Evolutionary conservation across 2,329 filamentous ascomycete species (phyloP).

Genomic region (Paramyrothecium sp.): DNA sequence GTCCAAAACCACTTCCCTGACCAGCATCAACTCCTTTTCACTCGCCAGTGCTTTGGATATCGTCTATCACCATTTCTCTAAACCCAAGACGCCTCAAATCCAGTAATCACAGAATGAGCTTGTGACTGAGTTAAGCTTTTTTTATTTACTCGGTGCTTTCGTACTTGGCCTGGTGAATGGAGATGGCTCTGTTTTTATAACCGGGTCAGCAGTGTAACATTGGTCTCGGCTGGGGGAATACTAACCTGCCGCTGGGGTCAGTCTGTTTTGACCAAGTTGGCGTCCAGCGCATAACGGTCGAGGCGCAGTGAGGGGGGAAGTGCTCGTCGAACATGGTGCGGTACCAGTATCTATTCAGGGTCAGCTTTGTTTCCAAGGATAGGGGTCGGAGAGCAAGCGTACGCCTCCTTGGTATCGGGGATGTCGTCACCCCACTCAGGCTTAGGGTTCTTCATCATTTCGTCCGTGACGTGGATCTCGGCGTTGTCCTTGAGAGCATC

Average conservation of each 20-base stretch:
- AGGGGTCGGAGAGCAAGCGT: conserved; percentile 29
- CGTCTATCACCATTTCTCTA: background rate
- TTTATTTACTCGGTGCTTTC: conserved; percentile 28
- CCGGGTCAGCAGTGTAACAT: background rate
- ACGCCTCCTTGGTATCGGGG: conserved; percentile 95
- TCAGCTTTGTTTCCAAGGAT: conserved; percentile 19
- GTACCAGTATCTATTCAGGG: conserved; percentile 78
- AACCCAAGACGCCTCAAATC: background rate
- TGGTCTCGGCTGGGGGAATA: conserved; percentile 2
- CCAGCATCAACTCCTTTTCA: background rate
- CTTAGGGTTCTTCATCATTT: conserved; percentile 98
- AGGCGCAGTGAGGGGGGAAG: conserved; percentile 88
- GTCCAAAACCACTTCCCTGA: background rate
- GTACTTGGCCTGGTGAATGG: conserved; percentile 75
- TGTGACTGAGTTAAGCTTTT: background rate
- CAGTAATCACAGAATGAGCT: background rate
- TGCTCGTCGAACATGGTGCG: conserved; percentile 98
- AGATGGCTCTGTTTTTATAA: conserved; percentile 56
- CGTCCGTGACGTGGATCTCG: conserved; percentile 84
- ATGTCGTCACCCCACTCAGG: conserved; percentile 91
- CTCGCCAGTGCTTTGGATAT: background rate
- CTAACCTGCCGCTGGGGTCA: conserved; percentile 85
- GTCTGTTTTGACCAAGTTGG: conserved; percentile 97
- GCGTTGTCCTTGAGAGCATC: conserved; percentile 95
- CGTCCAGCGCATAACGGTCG: conserved; percentile 93